phyloP scores from a whole-genome alignment of 1,284 basidiomycete species.

The Violaceomyces palustris region DNA sequence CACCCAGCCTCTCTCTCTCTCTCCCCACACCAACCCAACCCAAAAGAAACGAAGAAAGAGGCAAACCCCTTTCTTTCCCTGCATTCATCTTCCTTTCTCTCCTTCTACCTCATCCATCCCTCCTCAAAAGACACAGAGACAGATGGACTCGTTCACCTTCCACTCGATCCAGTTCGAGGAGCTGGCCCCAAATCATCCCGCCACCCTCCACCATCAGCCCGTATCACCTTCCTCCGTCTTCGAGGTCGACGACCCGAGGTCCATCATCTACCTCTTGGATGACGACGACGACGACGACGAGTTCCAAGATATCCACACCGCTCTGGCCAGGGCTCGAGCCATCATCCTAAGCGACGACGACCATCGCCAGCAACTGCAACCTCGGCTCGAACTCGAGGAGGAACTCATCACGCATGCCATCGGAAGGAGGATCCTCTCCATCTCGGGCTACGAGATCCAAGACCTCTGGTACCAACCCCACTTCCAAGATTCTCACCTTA shows the following conservation, averaged over 20 bases:
- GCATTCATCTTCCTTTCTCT: too few species aligned
- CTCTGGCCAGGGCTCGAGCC: conserved; percentile 6
- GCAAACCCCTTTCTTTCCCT: too few species aligned
- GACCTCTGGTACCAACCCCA: conserved; percentile 9
- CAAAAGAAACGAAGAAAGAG: too few species aligned
- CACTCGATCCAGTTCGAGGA: conserved; percentile 16
- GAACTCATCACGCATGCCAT: conserved; percentile 30
- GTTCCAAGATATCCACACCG: neutral
- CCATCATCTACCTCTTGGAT: conserved; percentile 31
- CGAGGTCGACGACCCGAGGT: conserved; percentile 25
- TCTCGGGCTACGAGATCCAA: conserved; percentile 19
- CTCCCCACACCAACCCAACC: too few species aligned
- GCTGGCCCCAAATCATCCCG: conserved; percentile 9
- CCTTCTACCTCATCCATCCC: too few species aligned
- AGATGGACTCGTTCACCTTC: conserved; percentile 7
- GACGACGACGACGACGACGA: conserved; percentile 16
- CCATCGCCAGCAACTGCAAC: conserved; percentile 6
- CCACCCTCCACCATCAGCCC: conserved; percentile 7
- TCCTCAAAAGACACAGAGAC: too few species aligned
- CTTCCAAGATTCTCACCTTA: neutral
- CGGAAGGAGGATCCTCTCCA: conserved; percentile 27
- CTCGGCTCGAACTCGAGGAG: conserved; percentile 9
- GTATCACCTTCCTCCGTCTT: conserved; percentile 20
- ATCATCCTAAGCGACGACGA: conserved; percentile 10
- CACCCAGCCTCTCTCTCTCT: too few species aligned